Conservation (phyloP, 1,284 basidiomycete genomes). For the Sparassis latifolia region DNA sequence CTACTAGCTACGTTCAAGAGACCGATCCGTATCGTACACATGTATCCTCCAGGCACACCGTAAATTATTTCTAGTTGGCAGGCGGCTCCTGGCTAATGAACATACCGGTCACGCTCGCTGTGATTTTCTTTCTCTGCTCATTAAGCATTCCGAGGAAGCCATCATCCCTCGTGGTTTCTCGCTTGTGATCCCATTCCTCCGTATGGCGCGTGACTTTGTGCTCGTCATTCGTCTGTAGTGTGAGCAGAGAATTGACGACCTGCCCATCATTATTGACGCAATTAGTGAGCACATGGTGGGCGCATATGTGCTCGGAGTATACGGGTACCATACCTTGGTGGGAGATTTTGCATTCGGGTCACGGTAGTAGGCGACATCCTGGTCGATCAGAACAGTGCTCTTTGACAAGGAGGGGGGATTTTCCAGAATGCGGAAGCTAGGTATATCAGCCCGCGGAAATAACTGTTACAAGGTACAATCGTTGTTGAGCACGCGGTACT, state of each 20-base stretch:
- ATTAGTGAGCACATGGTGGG: not conserved
- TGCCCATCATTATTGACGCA: conserved; percentile 10
- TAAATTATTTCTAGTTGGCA: conserved; percentile 10
- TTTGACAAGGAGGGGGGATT: conserved; percentile 33
- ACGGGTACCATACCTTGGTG: conserved; percentile 29
- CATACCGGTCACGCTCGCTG: conserved; percentile 32
- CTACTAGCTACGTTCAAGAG: not conserved
- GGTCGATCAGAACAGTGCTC: conserved; percentile 40
- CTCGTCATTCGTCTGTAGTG: conserved; percentile 33
- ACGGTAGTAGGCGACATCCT: conserved; percentile 43
- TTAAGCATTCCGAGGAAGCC: conserved; percentile 42
- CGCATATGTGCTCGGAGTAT: not conserved
- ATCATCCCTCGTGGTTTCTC: conserved; percentile 34
- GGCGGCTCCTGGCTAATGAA: conserved; percentile 22
- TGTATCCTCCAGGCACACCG: not conserved
- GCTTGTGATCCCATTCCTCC: conserved; percentile 45
- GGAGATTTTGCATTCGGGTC: conserved; percentile 31
- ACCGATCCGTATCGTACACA: not conserved
- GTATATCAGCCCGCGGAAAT: conserved; percentile 38
- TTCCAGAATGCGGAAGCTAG: conserved; percentile 36
- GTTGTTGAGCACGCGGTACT: no score
- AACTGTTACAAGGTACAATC: conserved; percentile 21
- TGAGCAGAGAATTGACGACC: conserved; percentile 42
- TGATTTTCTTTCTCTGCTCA: conserved; percentile 40
- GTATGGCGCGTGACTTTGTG: conserved; percentile 35